These are phyloP conservation scores for Kodamaea alishanica DNA, from an alignment of 1,139 yeast genomes.

Conservation along the genomic window DNA sequence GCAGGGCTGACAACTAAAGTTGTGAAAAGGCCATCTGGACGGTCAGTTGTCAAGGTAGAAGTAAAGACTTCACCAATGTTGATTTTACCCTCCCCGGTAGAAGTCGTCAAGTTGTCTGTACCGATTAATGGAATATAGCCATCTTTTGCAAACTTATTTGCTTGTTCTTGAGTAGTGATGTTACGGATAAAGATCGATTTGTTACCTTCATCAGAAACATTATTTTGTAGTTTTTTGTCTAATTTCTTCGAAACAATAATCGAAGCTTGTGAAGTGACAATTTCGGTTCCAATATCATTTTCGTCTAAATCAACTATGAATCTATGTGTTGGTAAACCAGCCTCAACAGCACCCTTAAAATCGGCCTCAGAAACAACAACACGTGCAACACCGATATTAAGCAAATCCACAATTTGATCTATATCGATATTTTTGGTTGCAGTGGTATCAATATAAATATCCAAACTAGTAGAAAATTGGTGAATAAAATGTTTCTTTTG, in stretches of 20 bases:
- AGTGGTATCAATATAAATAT: constrained; percentile 35
- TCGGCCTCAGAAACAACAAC: constrained; percentile 43
- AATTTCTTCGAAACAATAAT: constrained; percentile 20
- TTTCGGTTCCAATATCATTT: constrained; percentile 12
- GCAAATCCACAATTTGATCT: constrained; percentile 50
- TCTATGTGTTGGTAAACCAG: constrained; percentile 62
- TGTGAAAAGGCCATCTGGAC: constrained; percentile 80
- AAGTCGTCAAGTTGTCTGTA: constrained; percentile 40
- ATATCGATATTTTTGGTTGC: constrained; percentile 16
- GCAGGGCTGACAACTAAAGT: constrained; percentile 75
- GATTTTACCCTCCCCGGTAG: constrained; percentile 28
- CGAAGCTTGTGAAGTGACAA: constrained; percentile 20
- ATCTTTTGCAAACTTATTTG: constrained; percentile 26
- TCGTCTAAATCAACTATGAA: constrained; percentile 40
- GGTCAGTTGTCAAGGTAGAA: constrained; percentile 68
- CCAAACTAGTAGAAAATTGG: constrained; percentile 31
- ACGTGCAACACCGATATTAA: constrained; percentile 64
- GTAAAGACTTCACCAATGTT: constrained; percentile 52
- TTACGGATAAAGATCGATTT: constrained; percentile 36
- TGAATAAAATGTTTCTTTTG: constrained; percentile 38
- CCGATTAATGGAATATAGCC: constrained; percentile 51
- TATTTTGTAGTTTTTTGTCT: constrained; percentile 18
- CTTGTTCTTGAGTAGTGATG: constrained; percentile 22
- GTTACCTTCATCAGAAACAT: constrained; percentile 37
- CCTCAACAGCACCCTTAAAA: constrained; percentile 32